Percentiles rank a stretch among this genome's conserved stretches.
Evolutionary conservation across 1,284 basidiomycete genomes (phyloP).

Genomic region (Leccinum proliferum): DNA sequence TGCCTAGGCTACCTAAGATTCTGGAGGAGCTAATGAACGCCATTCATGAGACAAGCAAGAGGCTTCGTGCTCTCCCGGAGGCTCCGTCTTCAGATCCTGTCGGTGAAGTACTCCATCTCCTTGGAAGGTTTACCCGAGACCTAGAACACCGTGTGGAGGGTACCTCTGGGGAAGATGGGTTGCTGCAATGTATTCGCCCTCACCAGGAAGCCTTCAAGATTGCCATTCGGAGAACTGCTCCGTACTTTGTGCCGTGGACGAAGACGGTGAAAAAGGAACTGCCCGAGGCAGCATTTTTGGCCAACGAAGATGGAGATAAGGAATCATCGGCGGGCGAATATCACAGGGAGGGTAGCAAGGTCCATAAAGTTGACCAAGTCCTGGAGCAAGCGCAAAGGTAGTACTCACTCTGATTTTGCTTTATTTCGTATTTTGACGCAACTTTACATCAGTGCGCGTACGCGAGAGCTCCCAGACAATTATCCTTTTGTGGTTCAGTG

Average conservation of each 20-base stretch:
- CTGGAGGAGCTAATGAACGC: constrained; percentile 44
- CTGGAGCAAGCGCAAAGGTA: constrained; percentile 43
- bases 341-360: constrained; percentile 10
- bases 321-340: constrained; percentile 18
- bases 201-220: constrained; percentile 42
- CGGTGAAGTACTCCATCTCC: constrained; percentile 44
- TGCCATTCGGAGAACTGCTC: constrained; percentile 49
- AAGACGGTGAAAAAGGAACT: constrained; percentile 6
- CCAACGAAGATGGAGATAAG: constrained; percentile 31
- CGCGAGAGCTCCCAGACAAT: constrained; percentile 62
- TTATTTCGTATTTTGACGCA: not conserved
- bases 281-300: constrained; percentile 33
- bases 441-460: constrained; percentile 44
- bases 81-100: constrained; percentile 51
- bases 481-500: constrained; percentile 59
- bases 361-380: constrained; percentile 60
- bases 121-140: constrained; percentile 42
- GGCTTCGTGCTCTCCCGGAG: constrained; percentile 44
- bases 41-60: constrained; percentile 34
- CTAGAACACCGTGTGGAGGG: constrained; percentile 47
- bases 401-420: constrained; percentile 27
- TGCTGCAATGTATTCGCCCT: constrained; percentile 50
- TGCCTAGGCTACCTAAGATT: constrained; percentile 57
- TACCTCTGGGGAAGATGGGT: constrained; percentile 40
- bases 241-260: constrained; percentile 37